Evolutionary conservation across 331 rosid genomes (phyloP), one percentile per base, ranked within the genome.

Genomic region (Pyracantha coccinea): DNA sequence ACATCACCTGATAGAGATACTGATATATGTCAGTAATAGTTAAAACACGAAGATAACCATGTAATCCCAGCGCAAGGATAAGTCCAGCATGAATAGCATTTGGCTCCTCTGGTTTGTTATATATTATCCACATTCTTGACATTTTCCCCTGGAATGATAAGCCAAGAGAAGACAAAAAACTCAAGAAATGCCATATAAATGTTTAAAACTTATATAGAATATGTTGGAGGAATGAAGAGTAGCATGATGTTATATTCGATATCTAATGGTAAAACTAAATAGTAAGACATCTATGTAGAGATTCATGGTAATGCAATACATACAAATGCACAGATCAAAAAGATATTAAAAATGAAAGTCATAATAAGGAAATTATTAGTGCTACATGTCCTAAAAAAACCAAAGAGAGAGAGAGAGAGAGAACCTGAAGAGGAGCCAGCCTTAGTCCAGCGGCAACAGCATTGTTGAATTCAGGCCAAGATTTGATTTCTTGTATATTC

Each of bases 381-480:
- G 64, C 74, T 80, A 63, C 54, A 72, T 50, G 79, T 62, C 31
- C 17, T 66, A 57, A 59, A 64, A 47, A 59, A 73, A 63, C 7
- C 67, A 78, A 0, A 52, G 2, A 9, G 66, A 15, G 19, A 59
- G 32, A 25, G 66, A 25, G 15, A 13, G 15, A 19, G 74, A 13
- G 2, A 86, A 94, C 99, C 99, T 94, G 97, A 71, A 91, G 93
- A 33, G 99, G 93, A 54, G 97, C 99, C 78, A 94, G 87, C 87
- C 99, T 90, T 68, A 91, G 90, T 68, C 99, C 99, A 75, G 97
- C 96, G 75, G 96, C 95, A 79, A 94, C 96, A 84, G 97, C 93
- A 90, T 91, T 92, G 88, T 90, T 94, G 87, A 94, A 94, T 86
- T 94, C 99, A 12, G 97, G 97, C 98, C 98, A 94, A 32, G 93